phyloP scores from a whole-genome alignment of 371 early-diverging fungal species.

The Mucor mucedo region DNA sequence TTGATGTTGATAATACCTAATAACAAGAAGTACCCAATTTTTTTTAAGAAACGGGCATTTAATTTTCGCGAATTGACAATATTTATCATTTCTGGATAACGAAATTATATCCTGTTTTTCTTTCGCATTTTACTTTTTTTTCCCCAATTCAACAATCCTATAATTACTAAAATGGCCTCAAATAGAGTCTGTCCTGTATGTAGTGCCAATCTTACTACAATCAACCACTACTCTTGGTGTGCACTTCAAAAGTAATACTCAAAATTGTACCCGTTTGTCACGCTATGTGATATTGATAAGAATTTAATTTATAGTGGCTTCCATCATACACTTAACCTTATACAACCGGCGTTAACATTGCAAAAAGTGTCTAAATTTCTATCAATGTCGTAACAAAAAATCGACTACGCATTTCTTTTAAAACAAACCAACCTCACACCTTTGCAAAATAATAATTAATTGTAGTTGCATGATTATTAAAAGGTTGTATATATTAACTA shows the following conservation, averaged over 20 bases:
- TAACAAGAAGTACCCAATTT: not conserved
- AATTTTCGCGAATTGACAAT: too few relatives aligned
- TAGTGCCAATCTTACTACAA: conserved; percentile 24
- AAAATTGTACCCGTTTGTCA: not conserved
- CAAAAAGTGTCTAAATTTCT: not conserved
- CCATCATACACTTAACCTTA: not conserved
- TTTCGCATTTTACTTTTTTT: conserved; percentile 2
- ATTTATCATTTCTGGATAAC: too few relatives aligned
- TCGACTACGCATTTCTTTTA: not conserved
- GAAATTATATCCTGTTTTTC: not conserved
- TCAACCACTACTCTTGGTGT: conserved; percentile 31
- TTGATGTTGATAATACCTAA: not conserved
- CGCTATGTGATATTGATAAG: not conserved
- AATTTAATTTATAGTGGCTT: conserved; percentile 6
- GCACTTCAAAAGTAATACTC: conserved; percentile 31
- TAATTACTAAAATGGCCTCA: not conserved
- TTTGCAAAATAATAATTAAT: not conserved
- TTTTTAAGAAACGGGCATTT: too few relatives aligned
- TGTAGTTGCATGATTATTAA: conserved; percentile 5
- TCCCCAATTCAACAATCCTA: not conserved
- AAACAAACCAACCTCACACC: not conserved
- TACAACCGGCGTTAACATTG: not conserved
- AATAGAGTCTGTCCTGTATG: conserved; percentile 20
- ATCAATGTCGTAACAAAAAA: not conserved
- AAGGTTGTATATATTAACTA: not conserved